phyloP scores from a whole-genome alignment of 2,329 filamentous ascomycete species.

The Colletotrichum spinosum region DNA sequence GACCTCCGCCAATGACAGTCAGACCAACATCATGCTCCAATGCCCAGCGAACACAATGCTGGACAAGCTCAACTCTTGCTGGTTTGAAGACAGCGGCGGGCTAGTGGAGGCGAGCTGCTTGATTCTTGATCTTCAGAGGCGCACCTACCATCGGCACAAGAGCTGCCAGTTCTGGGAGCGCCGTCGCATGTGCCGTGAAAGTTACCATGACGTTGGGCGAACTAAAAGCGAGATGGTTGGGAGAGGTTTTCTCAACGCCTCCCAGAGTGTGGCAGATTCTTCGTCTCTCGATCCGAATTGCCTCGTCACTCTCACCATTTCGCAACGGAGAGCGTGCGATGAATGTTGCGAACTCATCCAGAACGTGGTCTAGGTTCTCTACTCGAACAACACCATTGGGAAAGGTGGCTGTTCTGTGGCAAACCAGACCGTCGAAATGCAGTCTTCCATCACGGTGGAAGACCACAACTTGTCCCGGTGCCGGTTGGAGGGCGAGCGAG shows the following conservation, averaged over 20 bases:
- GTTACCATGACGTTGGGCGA: constrained; percentile 61
- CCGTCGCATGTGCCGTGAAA: constrained; percentile 60
- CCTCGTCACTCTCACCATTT: constrained; percentile 45
- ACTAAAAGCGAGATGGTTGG: constrained; percentile 57
- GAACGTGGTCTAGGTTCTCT: constrained; percentile 53
- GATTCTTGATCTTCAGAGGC: constrained; percentile 59
- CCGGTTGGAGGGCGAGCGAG: constrained; percentile 55
- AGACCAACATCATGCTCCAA: constrained; percentile 56
- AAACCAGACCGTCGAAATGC: constrained; percentile 60
- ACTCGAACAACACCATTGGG: constrained; percentile 58
- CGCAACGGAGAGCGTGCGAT: constrained; percentile 58
- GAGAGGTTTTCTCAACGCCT: constrained; percentile 49
- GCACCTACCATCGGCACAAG: constrained; percentile 51
- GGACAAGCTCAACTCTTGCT: constrained; percentile 59
- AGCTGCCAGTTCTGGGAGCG: constrained; percentile 54
- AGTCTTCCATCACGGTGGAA: constrained; percentile 64
- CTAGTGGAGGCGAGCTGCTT: constrained; percentile 58
- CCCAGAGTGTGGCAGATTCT: constrained; percentile 62
- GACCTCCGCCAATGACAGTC: constrained; percentile 67
- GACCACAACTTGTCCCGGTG: constrained; percentile 60
- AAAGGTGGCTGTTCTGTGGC: constrained; percentile 58
- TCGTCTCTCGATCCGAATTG: constrained; percentile 58
- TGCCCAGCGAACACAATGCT: constrained; percentile 68
- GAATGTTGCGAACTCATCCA: constrained; percentile 66
- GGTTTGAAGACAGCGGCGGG: constrained; percentile 60